A percentile compares a stretch with the other conserved stretches of the same genome.
These are phyloP conservation scores for Malus hybrid DNA, from an alignment of 331 rosid genomes.

Conservation along the genomic window DNA sequence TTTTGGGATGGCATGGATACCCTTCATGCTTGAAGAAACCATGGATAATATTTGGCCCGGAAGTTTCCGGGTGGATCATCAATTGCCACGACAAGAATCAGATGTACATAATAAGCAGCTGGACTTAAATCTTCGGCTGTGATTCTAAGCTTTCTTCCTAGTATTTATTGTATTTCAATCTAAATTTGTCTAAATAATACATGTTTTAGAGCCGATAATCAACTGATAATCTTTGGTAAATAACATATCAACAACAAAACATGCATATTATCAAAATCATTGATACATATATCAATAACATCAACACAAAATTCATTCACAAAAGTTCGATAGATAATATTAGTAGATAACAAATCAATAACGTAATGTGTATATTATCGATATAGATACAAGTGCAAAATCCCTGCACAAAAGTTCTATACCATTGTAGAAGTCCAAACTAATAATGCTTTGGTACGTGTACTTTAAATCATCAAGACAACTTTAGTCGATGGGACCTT, in stretches of 20 bases:
- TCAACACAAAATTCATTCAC: too few relatives aligned
- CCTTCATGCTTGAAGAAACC: constrained; percentile 37
- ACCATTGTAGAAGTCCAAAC: background rate
- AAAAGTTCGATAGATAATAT: too few relatives aligned
- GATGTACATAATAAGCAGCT: constrained; percentile 27
- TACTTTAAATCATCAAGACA: background rate
- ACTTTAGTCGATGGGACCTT: background rate
- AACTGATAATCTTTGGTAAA: too few relatives aligned
- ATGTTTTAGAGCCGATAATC: too few relatives aligned
- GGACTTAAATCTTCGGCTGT: constrained; percentile 65
- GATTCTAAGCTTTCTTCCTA: background rate
- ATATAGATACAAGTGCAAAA: too few relatives aligned
- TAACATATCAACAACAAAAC: too few relatives aligned
- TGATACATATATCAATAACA: too few relatives aligned
- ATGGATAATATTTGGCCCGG: constrained; percentile 57
- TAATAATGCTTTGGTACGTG: background rate
- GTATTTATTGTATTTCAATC: background rate
- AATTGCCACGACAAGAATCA: constrained; percentile 27
- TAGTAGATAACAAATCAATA: too few relatives aligned
- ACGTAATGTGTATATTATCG: too few relatives aligned
- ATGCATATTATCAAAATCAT: too few relatives aligned
- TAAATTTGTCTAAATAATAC: background rate
- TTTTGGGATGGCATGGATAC: constrained; percentile 31
- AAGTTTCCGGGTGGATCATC: constrained; percentile 41
- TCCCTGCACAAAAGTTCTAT: too few relatives aligned